These are phyloP conservation scores for Tephrocybe sp. DNA, from an alignment of 768 basidiomycete species.

Conservation along the genomic window DNA sequence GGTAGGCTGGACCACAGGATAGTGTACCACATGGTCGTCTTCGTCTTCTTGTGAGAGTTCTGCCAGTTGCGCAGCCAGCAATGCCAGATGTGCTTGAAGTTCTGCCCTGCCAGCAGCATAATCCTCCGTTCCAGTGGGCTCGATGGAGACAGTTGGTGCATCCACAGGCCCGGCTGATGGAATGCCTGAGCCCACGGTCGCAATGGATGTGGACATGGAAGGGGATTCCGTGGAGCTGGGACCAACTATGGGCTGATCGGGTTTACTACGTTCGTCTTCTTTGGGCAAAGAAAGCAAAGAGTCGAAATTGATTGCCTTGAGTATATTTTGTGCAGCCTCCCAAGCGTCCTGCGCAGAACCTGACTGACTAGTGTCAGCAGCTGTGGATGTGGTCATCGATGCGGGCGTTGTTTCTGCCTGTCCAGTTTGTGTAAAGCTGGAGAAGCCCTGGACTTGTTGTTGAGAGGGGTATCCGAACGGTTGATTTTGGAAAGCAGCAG, in stretches of 20 bases:
- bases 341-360: slow-evolving; percentile 61
- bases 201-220: neutral
- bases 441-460: slow-evolving; percentile 12
- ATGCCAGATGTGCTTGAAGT: slow-evolving; percentile 70
- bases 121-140: neutral
- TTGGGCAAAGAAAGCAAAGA: slow-evolving; percentile 43
- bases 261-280: slow-evolving; percentile 26
- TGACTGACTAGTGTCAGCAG: slow-evolving; percentile 23
- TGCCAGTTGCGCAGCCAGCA: slow-evolving; percentile 70
- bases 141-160: neutral
- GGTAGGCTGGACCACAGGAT: slow-evolving; percentile 7
- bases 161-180: neutral
- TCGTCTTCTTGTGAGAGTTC: slow-evolving; percentile 58
- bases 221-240: slow-evolving; percentile 2
- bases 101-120: slow-evolving; percentile 46
- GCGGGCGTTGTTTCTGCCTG: slow-evolving; percentile 22
- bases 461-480: slow-evolving; percentile 15
- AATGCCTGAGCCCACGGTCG: neutral
- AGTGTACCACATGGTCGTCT: slow-evolving; percentile 15
- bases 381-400: slow-evolving; percentile 9
- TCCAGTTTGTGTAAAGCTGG: slow-evolving; percentile 27
- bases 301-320: slow-evolving; percentile 76
- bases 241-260: neutral
- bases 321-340: slow-evolving; percentile 76
- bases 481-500: slow-evolving; percentile 6